These are phyloP conservation scores for Wilhelminamyces savonicus DNA, from an alignment of 805 yeast species.

Conservation along the genomic window DNA sequence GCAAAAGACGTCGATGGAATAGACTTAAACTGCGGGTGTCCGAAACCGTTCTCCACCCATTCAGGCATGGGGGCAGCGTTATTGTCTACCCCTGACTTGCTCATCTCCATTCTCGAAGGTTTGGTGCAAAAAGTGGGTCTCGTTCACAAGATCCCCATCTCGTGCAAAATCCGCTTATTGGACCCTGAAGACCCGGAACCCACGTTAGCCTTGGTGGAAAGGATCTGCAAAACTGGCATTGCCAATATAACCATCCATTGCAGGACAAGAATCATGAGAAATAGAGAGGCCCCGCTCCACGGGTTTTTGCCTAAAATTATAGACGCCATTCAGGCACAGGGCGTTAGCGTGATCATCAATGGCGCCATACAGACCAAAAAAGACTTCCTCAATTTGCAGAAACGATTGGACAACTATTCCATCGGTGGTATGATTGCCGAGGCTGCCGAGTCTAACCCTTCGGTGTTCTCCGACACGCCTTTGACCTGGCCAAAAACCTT, in stretches of 20 bases:
- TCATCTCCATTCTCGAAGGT: constrained; percentile 60
- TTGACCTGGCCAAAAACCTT: constrained; percentile 50
- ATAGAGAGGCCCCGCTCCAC: constrained; percentile 75
- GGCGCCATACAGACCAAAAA: constrained; percentile 59
- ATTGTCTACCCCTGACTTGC: constrained; percentile 69
- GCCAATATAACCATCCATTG: constrained; percentile 86
- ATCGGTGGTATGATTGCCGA: constrained; percentile 95
- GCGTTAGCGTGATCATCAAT: constrained; percentile 72
- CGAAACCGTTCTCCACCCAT: constrained; percentile 90
- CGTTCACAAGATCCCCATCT: constrained; percentile 72
- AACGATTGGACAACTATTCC: constrained; percentile 43
- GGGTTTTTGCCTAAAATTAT: constrained; percentile 60
- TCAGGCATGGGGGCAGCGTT: constrained; percentile 98
- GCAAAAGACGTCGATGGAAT: constrained; percentile 87
- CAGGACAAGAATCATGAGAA: constrained; percentile 83
- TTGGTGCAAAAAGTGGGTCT: constrained; percentile 77
- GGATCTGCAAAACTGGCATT: constrained; percentile 66
- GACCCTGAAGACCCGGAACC: constrained; percentile 47
- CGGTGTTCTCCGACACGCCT: constrained; percentile 52
- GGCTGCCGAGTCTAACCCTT: constrained; percentile 80
- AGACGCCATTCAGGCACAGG: constrained; percentile 50
- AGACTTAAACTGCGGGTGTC: constrained; percentile 95
- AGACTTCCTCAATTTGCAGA: constrained; percentile 50
- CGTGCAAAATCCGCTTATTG: constrained; percentile 82
- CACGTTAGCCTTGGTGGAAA: constrained; percentile 52